phyloP scores from a whole-genome alignment of 2,329 filamentous ascomycete species.

The Paracorniculantispora psalliotae region DNA sequence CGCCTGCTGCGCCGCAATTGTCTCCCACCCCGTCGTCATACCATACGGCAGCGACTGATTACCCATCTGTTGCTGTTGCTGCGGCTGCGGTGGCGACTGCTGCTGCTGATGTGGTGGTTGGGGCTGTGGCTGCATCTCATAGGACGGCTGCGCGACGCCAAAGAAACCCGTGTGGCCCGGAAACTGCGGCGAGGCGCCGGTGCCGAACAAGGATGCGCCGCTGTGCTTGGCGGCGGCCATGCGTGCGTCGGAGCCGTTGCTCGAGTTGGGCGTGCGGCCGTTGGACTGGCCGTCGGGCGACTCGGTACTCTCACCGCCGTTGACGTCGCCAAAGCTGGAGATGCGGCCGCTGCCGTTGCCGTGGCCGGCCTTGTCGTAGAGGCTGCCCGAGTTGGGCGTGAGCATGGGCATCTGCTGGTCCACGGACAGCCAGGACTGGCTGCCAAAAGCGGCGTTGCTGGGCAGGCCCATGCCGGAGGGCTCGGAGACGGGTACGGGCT shows the following conservation, averaged over 20 bases:
- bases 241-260: slow-evolving; percentile 25
- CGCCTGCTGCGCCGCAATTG: slow-evolving; percentile 22
- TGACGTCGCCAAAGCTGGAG: slow-evolving; percentile 39
- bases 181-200: slow-evolving; percentile 5
- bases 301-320: slow-evolving; percentile 42
- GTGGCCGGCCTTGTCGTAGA: slow-evolving; percentile 32
- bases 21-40: slow-evolving; percentile 41
- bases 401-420: slow-evolving; percentile 35
- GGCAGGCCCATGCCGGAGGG: slow-evolving; percentile 8
- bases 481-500: slow-evolving; percentile 22
- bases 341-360: slow-evolving; percentile 23
- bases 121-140: no score
- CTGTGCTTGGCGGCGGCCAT: background rate
- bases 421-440: slow-evolving; percentile 34
- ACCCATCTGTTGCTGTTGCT: background rate
- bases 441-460: slow-evolving; percentile 22
- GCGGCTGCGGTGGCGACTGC: no score
- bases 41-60: slow-evolving; percentile 16
- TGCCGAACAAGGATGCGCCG: background rate
- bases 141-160: background rate
- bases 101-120: no score
- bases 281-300: slow-evolving; percentile 49
- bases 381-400: slow-evolving; percentile 29
- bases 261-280: slow-evolving; percentile 57
- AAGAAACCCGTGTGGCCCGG: slow-evolving; percentile 2